These are phyloP conservation scores for Ceratobasidium sp. DNA, from an alignment of 1,284 basidiomycete genomes.

Conservation along the genomic window DNA sequence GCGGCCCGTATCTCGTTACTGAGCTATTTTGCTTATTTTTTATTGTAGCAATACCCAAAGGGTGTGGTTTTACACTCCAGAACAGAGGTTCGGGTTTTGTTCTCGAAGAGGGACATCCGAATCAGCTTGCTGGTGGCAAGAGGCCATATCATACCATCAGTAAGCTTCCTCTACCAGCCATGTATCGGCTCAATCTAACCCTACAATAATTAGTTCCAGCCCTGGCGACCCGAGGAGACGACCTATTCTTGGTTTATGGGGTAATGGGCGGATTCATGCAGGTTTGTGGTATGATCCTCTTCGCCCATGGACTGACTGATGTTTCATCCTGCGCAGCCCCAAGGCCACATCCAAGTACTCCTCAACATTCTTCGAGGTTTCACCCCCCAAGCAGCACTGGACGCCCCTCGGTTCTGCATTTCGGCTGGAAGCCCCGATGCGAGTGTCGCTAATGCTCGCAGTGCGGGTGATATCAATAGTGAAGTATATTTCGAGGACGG, in stretches of 20 bases:
- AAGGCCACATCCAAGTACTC: conserved; percentile 94
- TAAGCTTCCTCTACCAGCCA: conserved; percentile 30
- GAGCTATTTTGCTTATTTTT: conserved; percentile 7
- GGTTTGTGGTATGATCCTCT: conserved; percentile 49
- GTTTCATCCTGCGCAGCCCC: conserved; percentile 58
- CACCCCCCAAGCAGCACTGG: conserved; percentile 82
- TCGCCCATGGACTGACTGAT: conserved; percentile 24
- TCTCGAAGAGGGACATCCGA: conserved; percentile 81
- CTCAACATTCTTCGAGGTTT: conserved; percentile 88
- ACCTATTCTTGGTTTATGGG: conserved; percentile 87
- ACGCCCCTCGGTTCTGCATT: conserved; percentile 96
- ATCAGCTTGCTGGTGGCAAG: conserved; percentile 77
- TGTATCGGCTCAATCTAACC: not conserved
- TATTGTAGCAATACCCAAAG: conserved; percentile 83
- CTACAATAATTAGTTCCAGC: conserved; percentile 64
- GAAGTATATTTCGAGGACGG: conserved; percentile 90
- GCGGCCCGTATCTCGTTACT: not conserved
- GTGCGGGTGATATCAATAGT: conserved; percentile 73
- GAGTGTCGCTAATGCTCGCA: conserved; percentile 50
- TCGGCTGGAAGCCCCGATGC: conserved; percentile 79
- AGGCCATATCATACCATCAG: conserved; percentile 94
- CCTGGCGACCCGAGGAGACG: conserved; percentile 79
- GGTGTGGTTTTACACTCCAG: conserved; percentile 95
- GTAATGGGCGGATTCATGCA: conserved; percentile 98
- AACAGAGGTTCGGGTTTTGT: conserved; percentile 90